These are phyloP conservation scores for Saturnispora ahearnii DNA, from an alignment of 805 yeast genomes.

Conservation along the genomic window DNA sequence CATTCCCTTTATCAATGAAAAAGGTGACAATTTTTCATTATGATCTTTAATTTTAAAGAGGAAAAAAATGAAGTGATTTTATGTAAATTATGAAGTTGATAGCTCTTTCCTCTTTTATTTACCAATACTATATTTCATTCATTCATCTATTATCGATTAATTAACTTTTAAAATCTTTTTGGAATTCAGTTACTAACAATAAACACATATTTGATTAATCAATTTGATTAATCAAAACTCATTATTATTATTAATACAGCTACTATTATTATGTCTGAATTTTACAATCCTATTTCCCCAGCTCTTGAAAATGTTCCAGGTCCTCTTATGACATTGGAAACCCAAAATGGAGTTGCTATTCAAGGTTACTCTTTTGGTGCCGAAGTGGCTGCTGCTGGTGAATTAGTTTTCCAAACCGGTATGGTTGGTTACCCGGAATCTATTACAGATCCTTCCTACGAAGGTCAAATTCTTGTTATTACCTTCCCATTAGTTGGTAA, in stretches of 20 bases:
- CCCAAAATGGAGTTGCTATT: slow-evolving; percentile 75
- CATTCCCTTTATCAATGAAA: neutral
- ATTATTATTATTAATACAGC: neutral
- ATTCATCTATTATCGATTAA: too few species aligned
- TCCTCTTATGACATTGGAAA: slow-evolving; percentile 77
- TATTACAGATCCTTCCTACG: slow-evolving; percentile 97
- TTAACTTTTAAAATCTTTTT: too few species aligned
- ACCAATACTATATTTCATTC: too few species aligned
- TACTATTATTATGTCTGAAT: slow-evolving; percentile 18
- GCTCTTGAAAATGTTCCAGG: slow-evolving; percentile 80
- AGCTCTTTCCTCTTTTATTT: too few species aligned
- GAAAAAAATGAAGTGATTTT: neutral
- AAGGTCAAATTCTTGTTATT: slow-evolving; percentile 92
- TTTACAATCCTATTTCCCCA: slow-evolving; percentile 78
- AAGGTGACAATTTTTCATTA: neutral
- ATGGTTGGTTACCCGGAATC: slow-evolving; percentile 99
- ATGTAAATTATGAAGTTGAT: too few species aligned
- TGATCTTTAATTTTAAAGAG: neutral
- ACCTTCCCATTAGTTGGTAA: slow-evolving; percentile 97
- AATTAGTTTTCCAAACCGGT: slow-evolving; percentile 97
- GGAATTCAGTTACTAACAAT: neutral
- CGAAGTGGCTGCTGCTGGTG: slow-evolving; percentile 82
- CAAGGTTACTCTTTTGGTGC: slow-evolving; percentile 99
- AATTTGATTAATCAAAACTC: neutral
- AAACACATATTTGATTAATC: neutral